Evolutionary conservation across 371 early-diverging fungal species (phyloP), one percentile per base, ranked within the genome.

Genomic region (Phascolomyces articulosus): DNA sequence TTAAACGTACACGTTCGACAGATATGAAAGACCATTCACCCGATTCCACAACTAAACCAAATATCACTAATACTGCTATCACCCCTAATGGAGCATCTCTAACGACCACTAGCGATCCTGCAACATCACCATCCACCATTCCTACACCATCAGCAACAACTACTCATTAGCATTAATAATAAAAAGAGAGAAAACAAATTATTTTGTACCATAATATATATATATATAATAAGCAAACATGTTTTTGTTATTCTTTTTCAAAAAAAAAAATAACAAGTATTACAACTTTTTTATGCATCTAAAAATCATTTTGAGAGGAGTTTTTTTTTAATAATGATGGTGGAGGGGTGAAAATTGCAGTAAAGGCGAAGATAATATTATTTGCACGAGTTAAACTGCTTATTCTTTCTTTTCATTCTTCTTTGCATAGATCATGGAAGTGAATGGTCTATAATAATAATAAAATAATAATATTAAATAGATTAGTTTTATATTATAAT

Each of bases 351-450:
- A 34, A 9, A 34, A 34, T 34, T 9, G 34, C n/a, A 34, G 34
- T 47, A 47, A 47, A 47, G 2, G 47, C 47, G 16, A 47, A 47
- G 1, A 1, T 16, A 47, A 20, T 47, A n/a, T 47, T 47, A 47
- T 11, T 13, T 38, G 38, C 38, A 13, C 38, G 13, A 38, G 38
- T 38, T 13, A 38, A 38, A 38, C 16, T 44, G 44, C 44, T 44
- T 44, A 44, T 44, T 51, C 60, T 68, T 62, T 41, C 54, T 74
- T 73, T 28, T 79, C 65, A 16, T 80, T 83, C 61, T 86, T 85
- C 66, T 91, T 87, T 54, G 80, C 75, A 69, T 95, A 94, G 68
- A 95, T 95, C 88, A 86, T 84, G 20, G 83, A 73, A 8, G 94
- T 93, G 72, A 93, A 93, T 4, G 90, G 90, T 9, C 87, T 87